Evolutionary conservation across 2,329 filamentous ascomycete genomes (phyloP).

Genomic region (Geoglossum cookeanum): DNA sequence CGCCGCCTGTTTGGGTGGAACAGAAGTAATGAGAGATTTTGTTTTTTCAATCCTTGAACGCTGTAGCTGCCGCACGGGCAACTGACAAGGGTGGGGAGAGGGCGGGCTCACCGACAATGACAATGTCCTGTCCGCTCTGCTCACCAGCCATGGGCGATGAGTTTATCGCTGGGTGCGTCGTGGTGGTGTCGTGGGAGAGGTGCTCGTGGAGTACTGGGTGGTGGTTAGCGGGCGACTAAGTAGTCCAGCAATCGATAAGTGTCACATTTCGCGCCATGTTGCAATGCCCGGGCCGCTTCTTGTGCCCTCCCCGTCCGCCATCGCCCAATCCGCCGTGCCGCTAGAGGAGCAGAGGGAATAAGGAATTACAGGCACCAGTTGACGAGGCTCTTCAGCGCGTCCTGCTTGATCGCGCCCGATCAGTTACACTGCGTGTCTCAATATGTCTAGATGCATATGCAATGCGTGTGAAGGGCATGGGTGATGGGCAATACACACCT

Average conservation of each 20-base stretch:
- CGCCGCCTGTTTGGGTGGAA: neutral
- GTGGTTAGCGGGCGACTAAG: no score
- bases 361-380: no score
- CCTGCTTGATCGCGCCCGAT: no score
- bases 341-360: no score
- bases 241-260: no score
- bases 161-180: neutral
- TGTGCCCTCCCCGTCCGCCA: no score
- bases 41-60: neutral
- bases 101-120: conserved; percentile 1
- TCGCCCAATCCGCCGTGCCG: no score
- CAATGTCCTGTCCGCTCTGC: conserved; percentile 2
- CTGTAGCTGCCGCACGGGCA: neutral
- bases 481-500: neutral
- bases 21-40: neutral
- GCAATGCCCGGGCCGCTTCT: no score
- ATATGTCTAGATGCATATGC: neutral
- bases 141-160: neutral
- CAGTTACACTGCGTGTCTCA: neutral
- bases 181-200: neutral
- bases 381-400: no score
- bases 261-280: no score
- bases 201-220: neutral
- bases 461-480: neutral
- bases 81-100: neutral